phyloP scores from a whole-genome alignment of 768 basidiomycete genomes.

The Lactarius hengduanensis region DNA sequence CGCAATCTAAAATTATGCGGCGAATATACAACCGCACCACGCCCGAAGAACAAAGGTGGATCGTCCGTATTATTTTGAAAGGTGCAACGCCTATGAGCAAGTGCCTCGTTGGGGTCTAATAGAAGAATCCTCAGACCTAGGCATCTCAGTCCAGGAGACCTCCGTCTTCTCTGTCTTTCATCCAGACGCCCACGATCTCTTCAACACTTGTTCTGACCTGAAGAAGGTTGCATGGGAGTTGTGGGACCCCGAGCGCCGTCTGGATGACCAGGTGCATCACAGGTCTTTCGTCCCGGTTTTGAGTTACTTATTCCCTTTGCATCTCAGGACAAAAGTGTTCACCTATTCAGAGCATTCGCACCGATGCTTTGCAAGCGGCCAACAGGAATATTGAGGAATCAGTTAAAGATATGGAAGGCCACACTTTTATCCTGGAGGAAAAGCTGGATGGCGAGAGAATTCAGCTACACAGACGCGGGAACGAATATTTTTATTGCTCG shows the following conservation, averaged over 20 bases:
- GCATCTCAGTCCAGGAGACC: slow-evolving; percentile 90
- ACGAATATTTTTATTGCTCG: slow-evolving; percentile 91
- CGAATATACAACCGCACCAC: slow-evolving; percentile 77
- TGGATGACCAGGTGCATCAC: slow-evolving; percentile 55
- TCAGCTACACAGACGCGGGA: slow-evolving; percentile 90
- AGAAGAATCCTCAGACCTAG: slow-evolving; percentile 61
- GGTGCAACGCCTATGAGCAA: slow-evolving; percentile 44
- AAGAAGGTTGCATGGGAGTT: slow-evolving; percentile 92
- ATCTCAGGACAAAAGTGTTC: slow-evolving; percentile 74
- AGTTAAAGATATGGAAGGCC: slow-evolving; percentile 77
- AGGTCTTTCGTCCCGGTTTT: background rate
- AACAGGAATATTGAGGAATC: slow-evolving; percentile 78
- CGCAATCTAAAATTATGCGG: slow-evolving; percentile 72
- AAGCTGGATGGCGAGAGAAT: slow-evolving; percentile 97
- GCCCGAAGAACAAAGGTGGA: slow-evolving; percentile 90
- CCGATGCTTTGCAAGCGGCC: slow-evolving; percentile 96
- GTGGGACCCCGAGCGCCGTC: slow-evolving; percentile 67
- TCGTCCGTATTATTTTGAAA: slow-evolving; percentile 94
- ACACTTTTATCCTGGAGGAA: slow-evolving; percentile 89
- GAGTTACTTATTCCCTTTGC: background rate
- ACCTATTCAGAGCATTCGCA: slow-evolving; percentile 82
- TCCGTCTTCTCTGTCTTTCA: slow-evolving; percentile 91
- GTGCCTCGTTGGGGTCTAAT: background rate
- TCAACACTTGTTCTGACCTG: slow-evolving; percentile 95
- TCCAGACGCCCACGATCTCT: slow-evolving; percentile 89